Percentiles rank a stretch among this genome's conserved stretches.
phyloP scores from a whole-genome alignment of 2,329 filamentous ascomycete species.

The Sarocladium strictum region DNA sequence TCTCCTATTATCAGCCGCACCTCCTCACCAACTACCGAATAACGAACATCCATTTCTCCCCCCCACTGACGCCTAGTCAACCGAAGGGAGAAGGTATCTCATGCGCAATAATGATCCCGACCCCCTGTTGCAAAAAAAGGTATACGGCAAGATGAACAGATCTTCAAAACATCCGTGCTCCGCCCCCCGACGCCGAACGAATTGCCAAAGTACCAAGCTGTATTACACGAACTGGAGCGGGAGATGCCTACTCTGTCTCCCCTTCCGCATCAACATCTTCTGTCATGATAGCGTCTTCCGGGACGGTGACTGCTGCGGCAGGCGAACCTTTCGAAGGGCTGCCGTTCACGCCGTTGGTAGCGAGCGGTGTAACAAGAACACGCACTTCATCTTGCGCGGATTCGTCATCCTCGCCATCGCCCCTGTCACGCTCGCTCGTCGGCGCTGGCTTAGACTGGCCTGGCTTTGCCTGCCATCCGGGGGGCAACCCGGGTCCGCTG shows the following conservation, averaged over 20 bases:
- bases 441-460: constrained; percentile 13
- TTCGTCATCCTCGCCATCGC: constrained; percentile 16
- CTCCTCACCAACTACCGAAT: too few species aligned
- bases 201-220: background rate
- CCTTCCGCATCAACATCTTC: constrained; percentile 29
- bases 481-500: constrained; percentile 58
- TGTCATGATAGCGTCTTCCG: constrained; percentile 12
- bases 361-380: constrained; percentile 22
- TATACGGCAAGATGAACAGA: background rate
- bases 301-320: background rate
- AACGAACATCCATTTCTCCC: too few species aligned
- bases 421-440: constrained; percentile 11
- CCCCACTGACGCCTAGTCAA: too few species aligned
- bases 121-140: too few species aligned
- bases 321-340: background rate
- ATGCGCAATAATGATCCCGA: background rate
- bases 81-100: too few species aligned
- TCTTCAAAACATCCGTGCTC: background rate
- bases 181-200: background rate
- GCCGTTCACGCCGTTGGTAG: constrained; percentile 12
- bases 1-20: background rate
- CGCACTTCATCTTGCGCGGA: constrained; percentile 26
- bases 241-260: constrained; percentile 22
- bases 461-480: constrained; percentile 41
- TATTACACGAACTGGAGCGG: background rate